These are phyloP conservation scores for Beauveria pseudobassiana DNA, from an alignment of 2,329 filamentous ascomycete species.

Conservation along the genomic window DNA sequence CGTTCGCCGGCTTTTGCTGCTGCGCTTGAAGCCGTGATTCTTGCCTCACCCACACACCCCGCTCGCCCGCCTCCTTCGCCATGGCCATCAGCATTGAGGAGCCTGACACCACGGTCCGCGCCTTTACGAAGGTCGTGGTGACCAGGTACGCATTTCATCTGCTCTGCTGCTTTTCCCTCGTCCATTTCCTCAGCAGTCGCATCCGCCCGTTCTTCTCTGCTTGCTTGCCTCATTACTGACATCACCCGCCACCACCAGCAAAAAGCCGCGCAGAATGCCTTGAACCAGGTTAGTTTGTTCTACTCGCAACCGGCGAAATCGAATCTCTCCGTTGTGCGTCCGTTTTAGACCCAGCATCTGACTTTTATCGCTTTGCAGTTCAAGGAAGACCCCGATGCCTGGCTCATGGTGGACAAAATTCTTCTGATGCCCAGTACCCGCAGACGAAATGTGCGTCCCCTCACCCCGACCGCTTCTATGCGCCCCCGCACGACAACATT, in stretches of 20 bases:
- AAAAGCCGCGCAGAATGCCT: conserved; percentile 87
- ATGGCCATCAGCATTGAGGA: conserved; percentile 77
- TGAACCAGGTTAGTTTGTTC: conserved; percentile 70
- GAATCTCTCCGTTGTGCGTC: not conserved
- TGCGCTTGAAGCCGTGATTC: conserved; percentile 14
- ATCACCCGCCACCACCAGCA: conserved; percentile 47
- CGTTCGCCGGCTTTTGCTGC: conserved; percentile 17
- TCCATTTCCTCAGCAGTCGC: conserved; percentile 23
- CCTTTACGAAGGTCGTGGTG: conserved; percentile 94
- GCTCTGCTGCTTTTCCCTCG: conserved; percentile 24
- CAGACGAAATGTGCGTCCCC: conserved; percentile 83
- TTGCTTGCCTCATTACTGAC: conserved; percentile 1
- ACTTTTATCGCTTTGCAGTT: conserved; percentile 50
- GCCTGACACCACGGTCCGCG: conserved; percentile 91
- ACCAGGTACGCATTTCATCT: conserved; percentile 58
- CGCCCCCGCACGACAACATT: conserved; percentile 12
- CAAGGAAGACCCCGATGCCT: conserved; percentile 97
- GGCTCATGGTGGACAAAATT: conserved; percentile 96
- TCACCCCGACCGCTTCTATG: conserved; percentile 3
- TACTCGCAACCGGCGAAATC: conserved; percentile 4
- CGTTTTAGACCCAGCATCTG: not conserved
- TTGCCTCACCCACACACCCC: conserved; percentile 22
- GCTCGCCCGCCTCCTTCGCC: conserved; percentile 28
- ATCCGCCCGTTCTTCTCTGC: not conserved
- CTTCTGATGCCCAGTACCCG: conserved; percentile 86